Evolutionary conservation across 2,329 filamentous ascomycete genomes (phyloP).

Genomic region (Hypocrella siamensis): DNA sequence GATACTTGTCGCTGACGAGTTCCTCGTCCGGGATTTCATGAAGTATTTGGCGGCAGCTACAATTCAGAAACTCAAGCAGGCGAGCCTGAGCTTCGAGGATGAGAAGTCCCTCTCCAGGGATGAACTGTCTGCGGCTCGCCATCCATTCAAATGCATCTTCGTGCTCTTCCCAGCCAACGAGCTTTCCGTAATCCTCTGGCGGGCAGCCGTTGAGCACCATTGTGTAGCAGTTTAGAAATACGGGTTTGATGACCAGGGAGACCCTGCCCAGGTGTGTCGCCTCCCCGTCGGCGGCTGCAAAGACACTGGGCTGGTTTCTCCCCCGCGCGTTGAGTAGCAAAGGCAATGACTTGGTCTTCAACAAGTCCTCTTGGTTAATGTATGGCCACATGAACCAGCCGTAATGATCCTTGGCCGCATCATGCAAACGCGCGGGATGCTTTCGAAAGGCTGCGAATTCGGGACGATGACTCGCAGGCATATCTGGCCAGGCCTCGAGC

Average conservation of each 20-base stretch:
- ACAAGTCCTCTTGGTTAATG: slow-evolving; percentile 42
- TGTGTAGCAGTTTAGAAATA: slow-evolving; percentile 14
- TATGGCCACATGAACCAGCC: slow-evolving; percentile 32
- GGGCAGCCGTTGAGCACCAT: slow-evolving; percentile 18
- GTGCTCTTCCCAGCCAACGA: slow-evolving; percentile 17
- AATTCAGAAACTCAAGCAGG: slow-evolving; percentile 30
- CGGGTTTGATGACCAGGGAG: slow-evolving; percentile 9
- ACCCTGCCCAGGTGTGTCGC: slow-evolving; percentile 14
- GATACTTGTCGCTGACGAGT: slow-evolving; percentile 13
- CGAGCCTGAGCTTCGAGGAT: slow-evolving; percentile 34
- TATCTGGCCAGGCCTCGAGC: slow-evolving; percentile 30
- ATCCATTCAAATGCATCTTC: slow-evolving; percentile 22
- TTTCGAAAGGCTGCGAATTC: slow-evolving; percentile 27
- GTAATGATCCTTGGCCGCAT: slow-evolving; percentile 8
- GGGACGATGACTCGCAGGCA: slow-evolving; percentile 32
- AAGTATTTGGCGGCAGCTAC: slow-evolving; percentile 29
- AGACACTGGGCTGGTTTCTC: slow-evolving; percentile 26
- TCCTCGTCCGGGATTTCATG: slow-evolving; percentile 27
- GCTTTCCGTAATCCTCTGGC: slow-evolving; percentile 18
- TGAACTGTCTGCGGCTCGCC: slow-evolving; percentile 17
- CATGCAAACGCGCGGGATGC: slow-evolving; percentile 6
- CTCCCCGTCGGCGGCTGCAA: slow-evolving; percentile 28
- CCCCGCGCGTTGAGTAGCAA: slow-evolving; percentile 37
- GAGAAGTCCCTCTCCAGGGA: slow-evolving; percentile 29
- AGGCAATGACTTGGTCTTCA: slow-evolving; percentile 23